Percentiles rank a stretch among this genome's conserved stretches.
Conservation (phyloP, 805 yeast species). For the Nakazawaea ernobii region DNA sequence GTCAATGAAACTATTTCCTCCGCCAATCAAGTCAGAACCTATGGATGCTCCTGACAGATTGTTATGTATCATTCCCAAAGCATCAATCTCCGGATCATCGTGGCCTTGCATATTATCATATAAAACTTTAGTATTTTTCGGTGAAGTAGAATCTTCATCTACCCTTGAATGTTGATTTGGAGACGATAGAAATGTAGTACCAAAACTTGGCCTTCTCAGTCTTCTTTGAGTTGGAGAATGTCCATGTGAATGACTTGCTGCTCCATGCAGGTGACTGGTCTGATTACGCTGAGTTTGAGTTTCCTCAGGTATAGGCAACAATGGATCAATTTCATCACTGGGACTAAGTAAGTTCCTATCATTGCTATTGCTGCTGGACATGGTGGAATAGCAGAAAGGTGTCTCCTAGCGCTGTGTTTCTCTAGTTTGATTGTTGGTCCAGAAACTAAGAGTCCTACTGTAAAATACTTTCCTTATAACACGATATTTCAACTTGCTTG, state of each 20-base stretch:
- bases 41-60: slow-evolving; percentile 17
- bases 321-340: slow-evolving; percentile 6
- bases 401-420: too few relatives aligned
- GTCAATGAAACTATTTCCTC: slow-evolving; percentile 17
- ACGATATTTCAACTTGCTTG: too few relatives aligned
- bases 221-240: not conserved
- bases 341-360: not conserved
- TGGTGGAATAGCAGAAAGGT: not conserved
- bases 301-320: slow-evolving; percentile 5
- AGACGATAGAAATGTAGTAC: slow-evolving; percentile 3
- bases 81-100: slow-evolving; percentile 21
- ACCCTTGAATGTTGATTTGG: not conserved
- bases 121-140: not conserved
- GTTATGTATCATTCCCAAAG: slow-evolving; percentile 22
- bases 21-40: slow-evolving; percentile 10
- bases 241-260: not conserved
- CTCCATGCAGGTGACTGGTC: not conserved
- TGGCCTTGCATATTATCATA: not conserved
- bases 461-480: too few relatives aligned
- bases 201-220: slow-evolving; percentile 10
- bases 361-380: slow-evolving; percentile 1
- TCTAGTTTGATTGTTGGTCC: too few relatives aligned
- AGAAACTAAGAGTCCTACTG: too few relatives aligned
- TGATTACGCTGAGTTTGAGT: too few relatives aligned
- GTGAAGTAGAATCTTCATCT: not conserved